Conservation (phyloP, 306 rosid genomes). For the Pterocarpus santalinus region DNA sequence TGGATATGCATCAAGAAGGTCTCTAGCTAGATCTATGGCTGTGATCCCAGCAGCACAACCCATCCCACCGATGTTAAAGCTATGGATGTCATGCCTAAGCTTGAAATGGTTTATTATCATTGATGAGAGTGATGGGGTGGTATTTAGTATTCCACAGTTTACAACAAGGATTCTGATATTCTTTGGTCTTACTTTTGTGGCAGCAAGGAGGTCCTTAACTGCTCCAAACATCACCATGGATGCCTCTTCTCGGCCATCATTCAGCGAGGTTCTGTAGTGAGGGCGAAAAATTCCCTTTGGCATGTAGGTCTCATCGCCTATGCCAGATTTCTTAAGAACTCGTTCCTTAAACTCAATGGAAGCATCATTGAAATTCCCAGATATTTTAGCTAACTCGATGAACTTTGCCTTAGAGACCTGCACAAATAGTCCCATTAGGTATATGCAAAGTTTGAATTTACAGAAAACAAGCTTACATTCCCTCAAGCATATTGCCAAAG, state of each 20-base stretch:
- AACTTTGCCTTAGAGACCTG: conserved; percentile 69
- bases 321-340: conserved; percentile 66
- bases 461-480: neutral
- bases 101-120: conserved; percentile 71
- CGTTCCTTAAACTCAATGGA: conserved; percentile 62
- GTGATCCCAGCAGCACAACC: conserved; percentile 81
- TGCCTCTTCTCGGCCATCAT: conserved; percentile 64
- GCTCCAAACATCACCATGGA: conserved; percentile 69
- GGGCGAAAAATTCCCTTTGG: conserved; percentile 61
- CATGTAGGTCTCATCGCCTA: conserved; percentile 66
- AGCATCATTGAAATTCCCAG: conserved; percentile 62
- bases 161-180: conserved; percentile 63
- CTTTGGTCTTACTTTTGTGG: conserved; percentile 56
- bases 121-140: conserved; percentile 71
- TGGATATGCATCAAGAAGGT: conserved; percentile 67
- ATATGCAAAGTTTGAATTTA: neutral
- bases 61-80: conserved; percentile 79
- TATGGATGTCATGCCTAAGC: conserved; percentile 66
- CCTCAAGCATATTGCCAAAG: neutral
- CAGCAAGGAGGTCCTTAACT: conserved; percentile 56
- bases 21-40: conserved; percentile 74
- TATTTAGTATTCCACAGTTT: conserved; percentile 67
- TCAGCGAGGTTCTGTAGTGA: conserved; percentile 44
- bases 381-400: conserved; percentile 65
- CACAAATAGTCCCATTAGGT: conserved; percentile 35